Conservation (phyloP, 2,329 filamentous ascomycete species). For the Cercospora zeae-maydis region DNA sequence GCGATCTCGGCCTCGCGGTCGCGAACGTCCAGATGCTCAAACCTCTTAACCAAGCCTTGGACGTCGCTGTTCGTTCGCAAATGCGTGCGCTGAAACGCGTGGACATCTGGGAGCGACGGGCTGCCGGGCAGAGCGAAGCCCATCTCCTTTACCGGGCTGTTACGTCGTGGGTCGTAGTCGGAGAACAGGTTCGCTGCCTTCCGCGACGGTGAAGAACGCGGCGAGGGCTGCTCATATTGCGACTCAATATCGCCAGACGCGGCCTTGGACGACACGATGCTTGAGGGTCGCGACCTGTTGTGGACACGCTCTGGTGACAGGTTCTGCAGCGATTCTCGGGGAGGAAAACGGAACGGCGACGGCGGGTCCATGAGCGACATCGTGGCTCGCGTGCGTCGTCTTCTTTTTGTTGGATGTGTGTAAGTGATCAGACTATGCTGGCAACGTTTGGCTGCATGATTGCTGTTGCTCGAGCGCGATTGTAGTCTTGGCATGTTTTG, state of each 20-base stretch:
- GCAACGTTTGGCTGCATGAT: background rate
- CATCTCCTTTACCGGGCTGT: slow-evolving; percentile 19
- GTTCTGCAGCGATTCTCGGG: slow-evolving; percentile 53
- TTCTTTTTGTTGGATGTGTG: background rate
- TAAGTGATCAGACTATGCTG: background rate
- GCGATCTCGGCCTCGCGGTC: slow-evolving; percentile 42
- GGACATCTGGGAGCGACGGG: slow-evolving; percentile 35
- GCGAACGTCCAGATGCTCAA: slow-evolving; percentile 62
- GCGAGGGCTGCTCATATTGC: slow-evolving; percentile 22
- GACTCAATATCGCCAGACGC: slow-evolving; percentile 4
- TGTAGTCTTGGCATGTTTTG: background rate
- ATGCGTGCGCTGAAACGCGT: slow-evolving; percentile 33
- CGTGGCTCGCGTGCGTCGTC: background rate
- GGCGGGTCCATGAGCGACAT: slow-evolving; percentile 10
- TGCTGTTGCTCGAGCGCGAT: background rate
- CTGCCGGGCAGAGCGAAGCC: slow-evolving; percentile 23
- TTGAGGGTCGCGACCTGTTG: slow-evolving; percentile 37
- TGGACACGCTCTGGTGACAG: slow-evolving; percentile 64
- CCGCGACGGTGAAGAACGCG: slow-evolving; percentile 36
- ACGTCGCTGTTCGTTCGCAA: slow-evolving; percentile 58
- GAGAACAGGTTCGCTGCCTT: slow-evolving; percentile 32
- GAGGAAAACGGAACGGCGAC: slow-evolving; percentile 50
- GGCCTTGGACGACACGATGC: slow-evolving; percentile 31
- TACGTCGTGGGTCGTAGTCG: slow-evolving; percentile 28
- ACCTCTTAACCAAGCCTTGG: slow-evolving; percentile 62